Percentiles rank a stretch among this genome's conserved stretches.
Evolutionary conservation across 164 flowering plant species (phyloP).

Genomic region (Echeveria elegans): DNA sequence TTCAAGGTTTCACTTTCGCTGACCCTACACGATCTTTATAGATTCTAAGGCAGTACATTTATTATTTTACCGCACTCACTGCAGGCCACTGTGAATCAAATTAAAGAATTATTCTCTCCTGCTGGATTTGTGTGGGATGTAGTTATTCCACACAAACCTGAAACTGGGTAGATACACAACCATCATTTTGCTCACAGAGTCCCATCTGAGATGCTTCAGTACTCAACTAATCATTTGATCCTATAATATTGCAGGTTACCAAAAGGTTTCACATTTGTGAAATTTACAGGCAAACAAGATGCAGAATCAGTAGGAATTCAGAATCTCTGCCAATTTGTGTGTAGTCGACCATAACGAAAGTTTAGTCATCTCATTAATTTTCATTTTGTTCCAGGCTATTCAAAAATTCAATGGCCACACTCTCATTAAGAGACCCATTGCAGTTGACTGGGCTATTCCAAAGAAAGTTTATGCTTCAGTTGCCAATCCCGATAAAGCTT

Average conservation of each 20-base stretch:
- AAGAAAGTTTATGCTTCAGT: constrained; percentile 62
- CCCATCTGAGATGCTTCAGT: neutral
- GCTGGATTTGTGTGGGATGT: constrained; percentile 95
- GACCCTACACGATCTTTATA: constrained; percentile 8
- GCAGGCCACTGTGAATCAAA: constrained; percentile 68
- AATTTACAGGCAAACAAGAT: constrained; percentile 82
- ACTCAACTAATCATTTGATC: neutral
- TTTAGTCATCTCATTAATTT: neutral
- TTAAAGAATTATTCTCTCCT: constrained; percentile 52
- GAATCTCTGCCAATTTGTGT: neutral
- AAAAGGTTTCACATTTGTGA: constrained; percentile 91
- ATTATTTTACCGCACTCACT: constrained; percentile 10
- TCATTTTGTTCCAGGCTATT: constrained; percentile 51
- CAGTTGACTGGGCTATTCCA: constrained; percentile 98
- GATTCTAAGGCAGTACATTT: constrained; percentile 8
- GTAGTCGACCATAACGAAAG: neutral
- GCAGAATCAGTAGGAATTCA: constrained; percentile 67
- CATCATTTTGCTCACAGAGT: neutral
- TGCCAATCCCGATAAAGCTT: constrained; percentile 18
- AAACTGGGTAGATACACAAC: constrained; percentile 51
- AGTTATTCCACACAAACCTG: constrained; percentile 55
- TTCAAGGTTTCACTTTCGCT: constrained; percentile 47
- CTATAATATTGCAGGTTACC: constrained; percentile 37
- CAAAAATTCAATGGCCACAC: constrained; percentile 63
- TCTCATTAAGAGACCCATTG: constrained; percentile 68